These are phyloP conservation scores for Scheffersomyces titani DNA, from an alignment of 1,139 yeast genomes.

Conservation along the genomic window DNA sequence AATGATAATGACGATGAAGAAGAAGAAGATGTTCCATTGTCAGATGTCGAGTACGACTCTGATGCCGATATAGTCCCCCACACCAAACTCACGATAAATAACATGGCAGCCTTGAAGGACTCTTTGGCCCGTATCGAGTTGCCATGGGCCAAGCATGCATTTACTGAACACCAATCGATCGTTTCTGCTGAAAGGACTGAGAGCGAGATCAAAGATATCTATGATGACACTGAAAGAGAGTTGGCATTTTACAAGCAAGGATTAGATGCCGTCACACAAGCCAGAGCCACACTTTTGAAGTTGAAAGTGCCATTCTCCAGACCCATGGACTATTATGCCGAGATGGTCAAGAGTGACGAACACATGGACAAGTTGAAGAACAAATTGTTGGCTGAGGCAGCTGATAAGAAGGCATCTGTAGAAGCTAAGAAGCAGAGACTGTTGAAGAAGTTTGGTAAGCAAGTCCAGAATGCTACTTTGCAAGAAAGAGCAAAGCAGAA, in stretches of 20 bases:
- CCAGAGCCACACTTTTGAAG: slow-evolving; percentile 63
- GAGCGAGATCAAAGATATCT: slow-evolving; percentile 76
- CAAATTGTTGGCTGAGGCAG: slow-evolving; percentile 82
- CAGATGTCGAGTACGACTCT: slow-evolving; percentile 79
- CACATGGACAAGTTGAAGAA: slow-evolving; percentile 94
- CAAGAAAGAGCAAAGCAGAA: slow-evolving; percentile 95
- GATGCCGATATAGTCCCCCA: slow-evolving; percentile 90
- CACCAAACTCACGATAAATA: slow-evolving; percentile 81
- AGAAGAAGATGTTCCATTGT: slow-evolving; percentile 69
- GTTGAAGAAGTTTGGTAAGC: slow-evolving; percentile 95
- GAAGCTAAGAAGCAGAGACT: slow-evolving; percentile 95
- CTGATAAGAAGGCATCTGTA: slow-evolving; percentile 87
- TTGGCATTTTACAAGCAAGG: slow-evolving; percentile 79
- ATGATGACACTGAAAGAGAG: slow-evolving; percentile 86
- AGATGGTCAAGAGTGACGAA: slow-evolving; percentile 96
- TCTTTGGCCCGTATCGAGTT: slow-evolving; percentile 66
- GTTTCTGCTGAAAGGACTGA: slow-evolving; percentile 63
- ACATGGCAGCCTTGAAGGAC: slow-evolving; percentile 68
- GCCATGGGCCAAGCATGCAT: slow-evolving; percentile 72
- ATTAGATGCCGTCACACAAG: slow-evolving; percentile 76
- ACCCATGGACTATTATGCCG: slow-evolving; percentile 96
- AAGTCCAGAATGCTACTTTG: slow-evolving; percentile 90
- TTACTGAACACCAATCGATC: slow-evolving; percentile 81
- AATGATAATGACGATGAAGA: slow-evolving; percentile 45
- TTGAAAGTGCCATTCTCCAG: slow-evolving; percentile 85